Evolutionary conservation across 2,329 filamentous ascomycete species (phyloP), one percentile per base, ranked within the genome.

Genomic region (Neurospora sp.): DNA sequence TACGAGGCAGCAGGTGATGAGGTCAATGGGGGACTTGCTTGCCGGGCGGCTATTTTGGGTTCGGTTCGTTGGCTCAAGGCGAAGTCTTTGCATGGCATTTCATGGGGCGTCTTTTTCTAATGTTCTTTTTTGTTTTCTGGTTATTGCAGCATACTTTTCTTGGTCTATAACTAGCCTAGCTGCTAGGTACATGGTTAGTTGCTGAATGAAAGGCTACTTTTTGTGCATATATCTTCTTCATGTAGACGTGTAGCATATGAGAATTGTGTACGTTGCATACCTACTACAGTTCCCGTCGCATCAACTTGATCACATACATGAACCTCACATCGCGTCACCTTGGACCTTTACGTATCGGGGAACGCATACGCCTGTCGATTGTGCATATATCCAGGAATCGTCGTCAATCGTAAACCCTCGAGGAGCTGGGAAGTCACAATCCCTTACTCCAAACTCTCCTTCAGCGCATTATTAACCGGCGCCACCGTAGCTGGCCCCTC

Each of bases 381-480:
- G 23, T 6, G 6, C 15, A 10, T 36, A 17, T 33, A 1, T n/a
- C 33, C 12, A 62, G 19, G 1, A 28, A 33, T 2, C 52, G 17
- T 33, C 3, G 46, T 33, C 15, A 4, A 33, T 57, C 23, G 17
- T 17, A 57, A 15, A 28, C 28, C 28, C 28, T 28, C 2, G 4
- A 41, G 6, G 43, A 17, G 6, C 46, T 57, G 17, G 12, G 12
- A 17, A 17, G 33, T 15, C 52, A 19, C 12, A 4, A 19, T 15
- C 8, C 8, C 8, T 17, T 46, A 78, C 71, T 79, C 82, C 67
- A 87, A 77, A 52, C 80, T 81, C 17, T 80, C 77, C 81, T 85
- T 87, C 70, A 76, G 73, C n/a, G 87, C 87, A 74, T 89, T 89
- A 81, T 89, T 91, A 72, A 80, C 78, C 3, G 89, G 89, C 5